Evolutionary conservation across 192 early-diverging fungal genomes (phyloP).

Genomic region (Coemansia sp.): DNA sequence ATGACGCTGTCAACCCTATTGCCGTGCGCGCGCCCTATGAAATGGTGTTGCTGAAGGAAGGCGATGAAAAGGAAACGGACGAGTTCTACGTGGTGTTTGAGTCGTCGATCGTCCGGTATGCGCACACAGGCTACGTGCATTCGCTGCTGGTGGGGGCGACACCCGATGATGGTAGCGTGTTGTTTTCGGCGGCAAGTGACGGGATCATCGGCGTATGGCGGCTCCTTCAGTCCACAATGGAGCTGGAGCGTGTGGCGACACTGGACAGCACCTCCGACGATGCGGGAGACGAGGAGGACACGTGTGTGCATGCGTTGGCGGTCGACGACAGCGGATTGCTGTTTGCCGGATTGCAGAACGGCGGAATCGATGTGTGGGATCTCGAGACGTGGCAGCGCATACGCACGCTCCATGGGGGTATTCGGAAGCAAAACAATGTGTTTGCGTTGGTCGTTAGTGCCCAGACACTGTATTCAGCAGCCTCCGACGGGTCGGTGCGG

Average conservation of each 20-base stretch:
- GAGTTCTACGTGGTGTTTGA: slow-evolving; percentile 62
- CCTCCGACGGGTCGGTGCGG: slow-evolving; percentile 68
- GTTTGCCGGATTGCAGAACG: slow-evolving; percentile 74
- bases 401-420: slow-evolving; percentile 26
- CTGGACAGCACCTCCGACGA: slow-evolving; percentile 17
- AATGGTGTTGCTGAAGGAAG: slow-evolving; percentile 15
- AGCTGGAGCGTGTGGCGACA: slow-evolving; percentile 25
- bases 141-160: slow-evolving; percentile 57
- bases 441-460: slow-evolving; percentile 54
- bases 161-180: slow-evolving; percentile 24
- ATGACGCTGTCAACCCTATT: slow-evolving; percentile 14
- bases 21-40: slow-evolving; percentile 26
- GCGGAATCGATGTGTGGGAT: slow-evolving; percentile 74
- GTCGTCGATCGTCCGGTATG: slow-evolving; percentile 56
- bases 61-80: slow-evolving; percentile 10
- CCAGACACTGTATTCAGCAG: slow-evolving; percentile 60
- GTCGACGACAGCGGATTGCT: slow-evolving; percentile 63
- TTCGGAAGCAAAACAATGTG: slow-evolving; percentile 53
- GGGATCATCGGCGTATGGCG: slow-evolving; percentile 63
- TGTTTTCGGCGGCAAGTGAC: slow-evolving; percentile 66
- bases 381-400: slow-evolving; percentile 66
- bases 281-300: slow-evolving; percentile 34
- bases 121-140: slow-evolving; percentile 77
- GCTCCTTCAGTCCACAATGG: neutral
- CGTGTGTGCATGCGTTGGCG: slow-evolving; percentile 63